phyloP scores from a whole-genome alignment of 306 rosid genomes.

The Malus fusca region DNA sequence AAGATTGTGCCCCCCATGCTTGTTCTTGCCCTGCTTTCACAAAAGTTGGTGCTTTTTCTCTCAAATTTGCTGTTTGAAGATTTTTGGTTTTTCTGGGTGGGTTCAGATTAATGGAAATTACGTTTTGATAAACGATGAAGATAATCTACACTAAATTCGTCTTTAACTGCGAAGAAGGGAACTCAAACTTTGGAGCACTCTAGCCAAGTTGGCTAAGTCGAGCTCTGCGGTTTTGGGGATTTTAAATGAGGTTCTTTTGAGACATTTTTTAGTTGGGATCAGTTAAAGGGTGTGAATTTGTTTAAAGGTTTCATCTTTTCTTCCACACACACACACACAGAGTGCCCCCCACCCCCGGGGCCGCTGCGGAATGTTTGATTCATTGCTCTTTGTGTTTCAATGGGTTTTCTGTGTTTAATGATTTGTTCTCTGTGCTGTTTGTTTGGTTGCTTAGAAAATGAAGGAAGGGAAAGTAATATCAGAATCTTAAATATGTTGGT shows the following conservation, averaged over 20 bases:
- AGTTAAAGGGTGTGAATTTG: constrained; percentile 1
- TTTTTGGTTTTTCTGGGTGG: background rate
- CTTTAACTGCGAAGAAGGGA: no score
- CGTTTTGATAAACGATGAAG: no score
- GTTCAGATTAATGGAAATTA: no score
- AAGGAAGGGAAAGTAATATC: background rate
- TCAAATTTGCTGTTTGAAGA: background rate
- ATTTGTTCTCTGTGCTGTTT: background rate
- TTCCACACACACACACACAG: background rate
- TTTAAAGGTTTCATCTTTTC: background rate
- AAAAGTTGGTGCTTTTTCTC: constrained; percentile 36
- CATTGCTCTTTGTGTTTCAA: background rate
- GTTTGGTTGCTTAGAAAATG: background rate
- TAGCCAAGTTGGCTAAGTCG: no score
- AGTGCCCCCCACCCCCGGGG: no score
- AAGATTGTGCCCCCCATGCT: constrained; percentile 78
- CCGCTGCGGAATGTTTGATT: background rate
- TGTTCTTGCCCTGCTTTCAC: constrained; percentile 71
- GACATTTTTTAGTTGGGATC: constrained; percentile 1
- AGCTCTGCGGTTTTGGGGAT: background rate
- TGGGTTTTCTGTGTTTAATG: background rate
- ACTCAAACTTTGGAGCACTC: no score
- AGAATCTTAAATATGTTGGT: background rate
- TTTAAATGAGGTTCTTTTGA: background rate
- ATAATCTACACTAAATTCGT: no score